Percentiles rank a stretch among this genome's conserved stretches.
phyloP scores from a whole-genome alignment of 2,329 filamentous ascomycete species.

The Bimuria novae-zelandiae region DNA sequence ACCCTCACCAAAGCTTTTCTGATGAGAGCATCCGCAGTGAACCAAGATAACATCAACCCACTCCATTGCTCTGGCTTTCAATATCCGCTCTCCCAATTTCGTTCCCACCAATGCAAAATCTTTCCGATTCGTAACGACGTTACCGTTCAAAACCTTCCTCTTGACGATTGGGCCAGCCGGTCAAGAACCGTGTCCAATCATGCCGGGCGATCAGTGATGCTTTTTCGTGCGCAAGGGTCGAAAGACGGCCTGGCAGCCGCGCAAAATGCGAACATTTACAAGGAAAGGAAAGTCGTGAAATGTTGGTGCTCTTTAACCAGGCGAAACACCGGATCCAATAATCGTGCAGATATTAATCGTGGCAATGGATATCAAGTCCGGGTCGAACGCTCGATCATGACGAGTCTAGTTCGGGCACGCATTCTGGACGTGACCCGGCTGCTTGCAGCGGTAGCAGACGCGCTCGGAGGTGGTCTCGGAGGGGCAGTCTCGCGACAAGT shows the following conservation, averaged over 20 bases:
- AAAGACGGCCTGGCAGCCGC: conserved; percentile 46
- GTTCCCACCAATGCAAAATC: conserved; percentile 40
- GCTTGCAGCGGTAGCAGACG: conserved; percentile 96
- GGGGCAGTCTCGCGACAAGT: conserved; percentile 94
- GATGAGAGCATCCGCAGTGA: conserved; percentile 4
- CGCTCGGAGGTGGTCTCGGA: conserved; percentile 90
- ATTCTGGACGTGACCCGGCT: conserved; percentile 88
- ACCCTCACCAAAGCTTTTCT: conserved; percentile 4
- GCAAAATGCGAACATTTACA: conserved; percentile 48
- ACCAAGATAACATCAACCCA: conserved; percentile 30
- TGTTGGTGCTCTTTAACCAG: conserved; percentile 39
- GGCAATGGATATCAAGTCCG: conserved; percentile 34
- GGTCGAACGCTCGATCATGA: conserved; percentile 38
- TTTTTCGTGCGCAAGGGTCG: conserved; percentile 41
- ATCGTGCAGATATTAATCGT: conserved; percentile 23
- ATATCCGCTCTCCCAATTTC: conserved; percentile 38
- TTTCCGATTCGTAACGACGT: conserved; percentile 40
- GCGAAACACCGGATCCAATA: conserved; percentile 30
- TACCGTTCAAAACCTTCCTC: conserved; percentile 40
- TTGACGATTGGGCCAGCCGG: conserved; percentile 39
- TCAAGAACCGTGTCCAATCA: conserved; percentile 44
- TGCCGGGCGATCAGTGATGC: conserved; percentile 43
- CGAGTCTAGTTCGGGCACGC: conserved; percentile 79
- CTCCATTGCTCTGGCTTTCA: conserved; percentile 39
- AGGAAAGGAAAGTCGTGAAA: conserved; percentile 44